Conservation (phyloP, 2,329 filamentous ascomycete genomes). For the Penicillium expansum region DNA sequence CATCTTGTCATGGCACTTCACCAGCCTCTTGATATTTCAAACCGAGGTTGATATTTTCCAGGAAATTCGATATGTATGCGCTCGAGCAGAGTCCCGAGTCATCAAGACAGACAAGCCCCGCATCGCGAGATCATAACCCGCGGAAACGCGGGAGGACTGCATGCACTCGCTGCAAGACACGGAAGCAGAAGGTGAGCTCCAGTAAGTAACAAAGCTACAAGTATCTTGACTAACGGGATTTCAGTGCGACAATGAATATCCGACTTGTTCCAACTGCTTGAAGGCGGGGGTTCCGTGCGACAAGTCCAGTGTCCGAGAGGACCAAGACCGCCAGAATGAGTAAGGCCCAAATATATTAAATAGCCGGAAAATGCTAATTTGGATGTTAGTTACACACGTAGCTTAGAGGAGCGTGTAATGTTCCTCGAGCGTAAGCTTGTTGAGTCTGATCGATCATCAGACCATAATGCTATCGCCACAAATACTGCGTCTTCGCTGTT, state of each 20-base stretch:
- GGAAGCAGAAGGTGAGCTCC: conserved; percentile 44
- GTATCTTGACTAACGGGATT: background rate
- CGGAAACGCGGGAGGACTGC: conserved; percentile 47
- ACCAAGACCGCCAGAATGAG: conserved; percentile 38
- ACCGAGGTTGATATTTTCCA: background rate
- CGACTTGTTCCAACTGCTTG: conserved; percentile 46
- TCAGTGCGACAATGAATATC: conserved; percentile 48
- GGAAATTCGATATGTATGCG: conserved; percentile 14
- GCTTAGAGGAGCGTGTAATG: conserved; percentile 43
- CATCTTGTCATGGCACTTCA: background rate
- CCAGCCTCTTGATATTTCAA: background rate
- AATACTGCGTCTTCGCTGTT: conserved; percentile 21
- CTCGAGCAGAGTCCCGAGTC: conserved; percentile 17
- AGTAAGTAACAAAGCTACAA: background rate
- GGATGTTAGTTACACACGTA: conserved; percentile 40
- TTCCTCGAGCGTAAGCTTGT: conserved; percentile 41
- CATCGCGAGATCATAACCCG: conserved; percentile 38
- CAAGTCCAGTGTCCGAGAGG: conserved; percentile 43
- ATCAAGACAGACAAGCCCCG: conserved; percentile 25
- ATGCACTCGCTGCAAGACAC: conserved; percentile 47
- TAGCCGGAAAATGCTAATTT: conserved; percentile 7
- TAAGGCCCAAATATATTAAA: conserved; percentile 13
- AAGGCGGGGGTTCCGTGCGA: conserved; percentile 45
- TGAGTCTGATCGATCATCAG: conserved; percentile 14
- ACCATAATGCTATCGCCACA: conserved; percentile 14